Evolutionary conservation across 345 rosid species (phyloP).

Genomic region (Crucihimalaya himalaica): DNA sequence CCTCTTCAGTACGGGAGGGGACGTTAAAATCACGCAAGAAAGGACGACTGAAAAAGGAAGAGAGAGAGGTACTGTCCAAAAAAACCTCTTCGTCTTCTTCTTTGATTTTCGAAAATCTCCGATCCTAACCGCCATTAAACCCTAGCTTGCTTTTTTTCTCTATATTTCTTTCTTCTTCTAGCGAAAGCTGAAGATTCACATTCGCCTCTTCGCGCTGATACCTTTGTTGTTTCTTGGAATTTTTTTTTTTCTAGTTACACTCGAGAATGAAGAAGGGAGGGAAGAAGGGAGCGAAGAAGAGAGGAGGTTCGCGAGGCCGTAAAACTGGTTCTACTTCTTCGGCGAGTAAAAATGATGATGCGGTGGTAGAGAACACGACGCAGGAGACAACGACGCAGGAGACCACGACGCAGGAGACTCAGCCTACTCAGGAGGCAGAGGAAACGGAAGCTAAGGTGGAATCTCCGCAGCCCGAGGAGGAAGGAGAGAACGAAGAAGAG

Average conservation of each 20-base stretch:
- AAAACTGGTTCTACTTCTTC: slow-evolving; percentile 24
- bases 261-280: slow-evolving; percentile 43
- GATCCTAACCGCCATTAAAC: slow-evolving; percentile 35
- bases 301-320: slow-evolving; percentile 33
- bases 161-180: background rate
- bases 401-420: slow-evolving; percentile 19
- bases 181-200: background rate
- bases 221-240: background rate
- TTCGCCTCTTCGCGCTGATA: background rate
- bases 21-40: slow-evolving; percentile 13
- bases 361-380: background rate
- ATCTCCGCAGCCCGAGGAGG: background rate
- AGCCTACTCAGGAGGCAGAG: background rate
- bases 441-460: slow-evolving; percentile 9
- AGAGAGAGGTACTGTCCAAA: slow-evolving; percentile 20
- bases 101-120: slow-evolving; percentile 1
- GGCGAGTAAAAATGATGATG: slow-evolving; percentile 15
- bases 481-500: slow-evolving; percentile 9
- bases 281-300: slow-evolving; percentile 45
- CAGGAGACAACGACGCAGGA: slow-evolving; percentile 25
- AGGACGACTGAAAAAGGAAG: background rate
- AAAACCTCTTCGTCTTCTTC: slow-evolving; percentile 15
- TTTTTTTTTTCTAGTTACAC: background rate
- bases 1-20: background rate
- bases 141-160: slow-evolving; percentile 9